A percentile compares a stretch with the other conserved stretches of the same genome.
These are phyloP conservation scores for Bondarzewia mesenterica DNA, from an alignment of 1,284 basidiomycete genomes.

Conservation along the genomic window DNA sequence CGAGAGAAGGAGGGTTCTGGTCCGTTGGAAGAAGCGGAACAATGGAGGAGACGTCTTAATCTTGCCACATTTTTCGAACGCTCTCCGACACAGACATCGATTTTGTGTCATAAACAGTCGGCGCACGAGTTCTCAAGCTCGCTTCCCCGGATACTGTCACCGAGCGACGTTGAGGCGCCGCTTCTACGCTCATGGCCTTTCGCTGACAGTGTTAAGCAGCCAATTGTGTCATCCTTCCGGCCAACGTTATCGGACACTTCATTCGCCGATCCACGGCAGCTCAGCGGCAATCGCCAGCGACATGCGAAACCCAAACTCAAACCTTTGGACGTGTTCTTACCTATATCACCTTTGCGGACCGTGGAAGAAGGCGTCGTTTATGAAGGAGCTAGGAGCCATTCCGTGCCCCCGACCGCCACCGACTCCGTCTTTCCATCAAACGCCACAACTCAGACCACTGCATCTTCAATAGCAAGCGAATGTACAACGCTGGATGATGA, in stretches of 20 bases:
- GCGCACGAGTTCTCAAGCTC: not conserved
- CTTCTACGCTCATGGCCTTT: conserved; percentile 3
- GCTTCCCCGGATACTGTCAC: not conserved
- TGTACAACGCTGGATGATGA: not conserved
- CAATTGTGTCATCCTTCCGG: not conserved
- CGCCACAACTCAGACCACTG: not conserved
- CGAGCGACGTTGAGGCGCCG: not conserved
- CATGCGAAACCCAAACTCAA: not conserved
- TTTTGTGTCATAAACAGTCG: not conserved
- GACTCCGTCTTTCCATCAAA: conserved; percentile 1
- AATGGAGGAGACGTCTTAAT: conserved; percentile 7
- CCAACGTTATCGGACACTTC: not conserved
- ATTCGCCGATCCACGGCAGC: not conserved
- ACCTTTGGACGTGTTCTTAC: not conserved
- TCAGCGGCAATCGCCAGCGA: no score
- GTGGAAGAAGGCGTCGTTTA: not conserved
- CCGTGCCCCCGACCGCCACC: conserved; percentile 1
- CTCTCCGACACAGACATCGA: conserved; percentile 11
- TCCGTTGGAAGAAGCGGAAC: not conserved
- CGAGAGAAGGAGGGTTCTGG: not conserved
- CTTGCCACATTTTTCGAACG: conserved; percentile 11
- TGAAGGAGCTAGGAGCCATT: not conserved
- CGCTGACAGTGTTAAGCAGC: not conserved
- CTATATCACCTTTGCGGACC: not conserved
- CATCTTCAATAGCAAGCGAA: not conserved